Percentiles rank a stretch among this genome's conserved stretches.
These are phyloP conservation scores for Citrullus mucosospermus DNA, from an alignment of 306 rosid genomes.

Conservation along the genomic window DNA sequence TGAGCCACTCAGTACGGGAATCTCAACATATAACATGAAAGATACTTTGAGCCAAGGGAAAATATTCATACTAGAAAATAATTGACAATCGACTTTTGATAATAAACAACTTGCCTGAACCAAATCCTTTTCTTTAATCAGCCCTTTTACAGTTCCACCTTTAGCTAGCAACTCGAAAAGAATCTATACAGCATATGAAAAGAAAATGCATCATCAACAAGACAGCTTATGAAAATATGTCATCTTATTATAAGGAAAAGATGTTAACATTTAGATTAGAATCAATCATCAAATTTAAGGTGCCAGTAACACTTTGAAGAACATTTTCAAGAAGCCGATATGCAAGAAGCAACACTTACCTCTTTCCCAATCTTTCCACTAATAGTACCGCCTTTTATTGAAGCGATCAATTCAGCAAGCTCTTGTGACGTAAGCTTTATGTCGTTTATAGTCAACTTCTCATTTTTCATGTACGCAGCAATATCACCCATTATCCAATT, in stretches of 20 bases:
- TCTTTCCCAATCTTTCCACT: slow-evolving; percentile 97
- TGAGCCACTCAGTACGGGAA: neutral
- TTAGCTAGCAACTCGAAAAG: slow-evolving; percentile 75
- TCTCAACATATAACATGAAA: neutral
- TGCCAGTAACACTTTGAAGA: neutral
- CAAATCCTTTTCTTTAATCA: slow-evolving; percentile 70
- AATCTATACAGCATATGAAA: slow-evolving; percentile 36
- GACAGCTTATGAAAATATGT: neutral
- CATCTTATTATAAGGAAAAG: neutral
- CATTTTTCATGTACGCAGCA: slow-evolving; percentile 83
- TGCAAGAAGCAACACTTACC: slow-evolving; percentile 28
- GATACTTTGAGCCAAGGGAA: neutral
- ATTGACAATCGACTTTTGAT: neutral
- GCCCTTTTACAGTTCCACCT: slow-evolving; percentile 81
- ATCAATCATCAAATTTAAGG: neutral
- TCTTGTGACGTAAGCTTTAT: slow-evolving; percentile 69
- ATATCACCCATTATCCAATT: slow-evolving; percentile 96
- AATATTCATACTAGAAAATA: neutral
- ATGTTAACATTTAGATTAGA: neutral
- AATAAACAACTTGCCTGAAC: slow-evolving; percentile 56
- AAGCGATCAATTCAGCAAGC: slow-evolving; percentile 74
- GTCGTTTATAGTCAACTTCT: slow-evolving; percentile 64
- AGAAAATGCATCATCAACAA: neutral
- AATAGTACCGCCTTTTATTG: slow-evolving; percentile 59
- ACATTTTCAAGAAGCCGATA: neutral